Conservation (phyloP, 1,284 basidiomycete species). For the Anthracocystis setariae region DNA sequence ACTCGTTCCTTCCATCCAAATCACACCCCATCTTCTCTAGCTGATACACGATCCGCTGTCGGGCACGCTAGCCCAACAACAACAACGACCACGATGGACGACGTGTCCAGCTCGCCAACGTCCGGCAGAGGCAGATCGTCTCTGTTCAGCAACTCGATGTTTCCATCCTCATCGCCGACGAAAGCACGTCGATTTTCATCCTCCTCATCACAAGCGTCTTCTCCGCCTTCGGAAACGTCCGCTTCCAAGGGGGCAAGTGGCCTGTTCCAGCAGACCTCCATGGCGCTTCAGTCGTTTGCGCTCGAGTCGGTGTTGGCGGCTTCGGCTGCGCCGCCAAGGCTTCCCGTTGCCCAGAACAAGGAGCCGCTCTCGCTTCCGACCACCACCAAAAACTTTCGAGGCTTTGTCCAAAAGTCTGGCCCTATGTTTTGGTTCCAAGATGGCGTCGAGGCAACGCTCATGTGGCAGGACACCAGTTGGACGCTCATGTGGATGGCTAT, state of each 20-base stretch:
- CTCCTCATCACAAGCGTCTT: conserved; percentile 18
- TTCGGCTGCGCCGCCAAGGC: conserved; percentile 53
- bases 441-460: conserved; percentile 61
- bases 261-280: conserved; percentile 48
- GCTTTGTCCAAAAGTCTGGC: conserved; percentile 65
- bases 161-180: conserved; percentile 15
- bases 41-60: not conserved
- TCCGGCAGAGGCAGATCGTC: conserved; percentile 29
- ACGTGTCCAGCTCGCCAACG: conserved; percentile 30
- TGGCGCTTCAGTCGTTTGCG: conserved; percentile 51
- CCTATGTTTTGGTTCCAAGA: conserved; percentile 67
- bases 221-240: conserved; percentile 22
- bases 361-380: conserved; percentile 60
- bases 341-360: conserved; percentile 63
- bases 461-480: conserved; percentile 66
- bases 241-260: conserved; percentile 2
- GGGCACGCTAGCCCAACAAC: not conserved
- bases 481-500: conserved; percentile 66
- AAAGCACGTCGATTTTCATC: conserved; percentile 23
- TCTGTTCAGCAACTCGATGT: conserved; percentile 36
- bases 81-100: conserved; percentile 28
- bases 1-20: not conserved
- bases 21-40: not conserved
- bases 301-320: conserved; percentile 60
- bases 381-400: conserved; percentile 65